Evolutionary conservation across 2,329 filamentous ascomycete genomes (phyloP).

Genomic region (Trichoderma gracile): DNA sequence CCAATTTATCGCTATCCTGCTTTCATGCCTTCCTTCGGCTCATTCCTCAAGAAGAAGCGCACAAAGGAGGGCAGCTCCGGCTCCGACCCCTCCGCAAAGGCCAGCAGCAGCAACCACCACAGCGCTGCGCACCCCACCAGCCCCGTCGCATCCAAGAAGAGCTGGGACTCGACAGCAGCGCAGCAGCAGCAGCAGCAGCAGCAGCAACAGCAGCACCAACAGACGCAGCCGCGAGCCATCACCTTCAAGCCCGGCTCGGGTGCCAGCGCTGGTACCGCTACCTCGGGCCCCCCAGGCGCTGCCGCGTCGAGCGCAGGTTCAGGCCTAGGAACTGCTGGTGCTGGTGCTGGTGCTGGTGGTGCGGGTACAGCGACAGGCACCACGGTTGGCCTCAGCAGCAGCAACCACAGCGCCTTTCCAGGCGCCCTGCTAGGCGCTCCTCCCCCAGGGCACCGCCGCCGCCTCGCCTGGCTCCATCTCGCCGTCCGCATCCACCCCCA

Average conservation of each 20-base stretch:
- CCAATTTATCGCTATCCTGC: constrained; percentile 7
- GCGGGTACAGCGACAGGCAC: not conserved
- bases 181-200: constrained; percentile 1
- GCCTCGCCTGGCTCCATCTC: constrained; percentile 26
- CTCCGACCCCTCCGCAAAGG: constrained; percentile 59
- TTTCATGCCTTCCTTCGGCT: constrained; percentile 88
- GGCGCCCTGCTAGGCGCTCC: not conserved
- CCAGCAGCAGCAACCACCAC: constrained; percentile 9
- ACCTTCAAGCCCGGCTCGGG: constrained; percentile 1
- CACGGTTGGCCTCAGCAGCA: not conserved
- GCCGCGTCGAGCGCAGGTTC: not conserved
- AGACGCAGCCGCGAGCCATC: constrained; percentile 23
- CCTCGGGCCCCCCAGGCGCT: not conserved
- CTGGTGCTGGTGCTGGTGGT: not conserved
- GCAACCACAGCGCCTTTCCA: not conserved
- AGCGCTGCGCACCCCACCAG: constrained; percentile 56
- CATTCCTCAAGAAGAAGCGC: constrained; percentile 98
- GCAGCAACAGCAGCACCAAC: constrained; percentile 16
- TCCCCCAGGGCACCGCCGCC: constrained; percentile 14
- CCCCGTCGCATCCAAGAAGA: constrained; percentile 59
- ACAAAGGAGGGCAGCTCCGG: constrained; percentile 85
- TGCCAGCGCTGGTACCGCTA: not conserved
- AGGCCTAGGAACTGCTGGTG: not conserved
- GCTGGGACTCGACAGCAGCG: constrained; percentile 44
- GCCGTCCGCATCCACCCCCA: constrained; percentile 27